Base-by-base conservation (phyloP, 176 grass and related monocot species). In the Metroxylon sagu region DNA sequence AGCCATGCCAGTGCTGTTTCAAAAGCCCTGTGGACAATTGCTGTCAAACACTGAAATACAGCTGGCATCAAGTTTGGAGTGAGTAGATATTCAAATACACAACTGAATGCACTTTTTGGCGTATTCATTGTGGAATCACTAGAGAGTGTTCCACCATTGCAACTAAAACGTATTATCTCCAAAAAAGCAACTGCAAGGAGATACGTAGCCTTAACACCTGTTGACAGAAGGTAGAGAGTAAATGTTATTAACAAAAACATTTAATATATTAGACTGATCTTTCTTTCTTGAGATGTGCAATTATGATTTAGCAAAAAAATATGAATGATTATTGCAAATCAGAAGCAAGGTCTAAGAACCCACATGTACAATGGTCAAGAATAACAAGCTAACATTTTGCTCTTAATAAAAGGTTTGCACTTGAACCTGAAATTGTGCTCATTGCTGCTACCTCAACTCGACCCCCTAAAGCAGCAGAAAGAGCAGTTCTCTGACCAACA, bases 201-300 rank as follows among this genome's bases (percentile, higher is more conserved):
- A 76, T 98, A 98, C 48, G 93, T 98, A 54, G 93, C 84, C 78
- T 98, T 98, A 51, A 98, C 93, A 59, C 93, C 93, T 98, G 81
- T 73, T 74, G 68, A 60, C 51, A 51, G 54, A 76, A 65, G 29
- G 48, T 50, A 83, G 71, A 69, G 29, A 3, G 8, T 8, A 54
- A 10, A 52, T 57, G 26, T 50, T 26, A 77, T 76, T 54, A 76
- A 18, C 61, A 76, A n/a, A 43, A 51, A 72, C 71, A 5, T 59
- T 50, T 62, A 16, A 64, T 29, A 71, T 48, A 50, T 25, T 18
- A 49, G 74, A 64, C 53, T 64, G n/a, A 4, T 8, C 35, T 39
- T 39, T 39, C 8, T 39, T 39, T 6, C 35, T 39, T 39, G 35
- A 39, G 35, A 39, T 39, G 35, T 39, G 8, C 35, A 39, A 39